These are phyloP conservation scores for Osmanthus fragrans DNA, from an alignment of 257 asterid species.

Conservation along the genomic window DNA sequence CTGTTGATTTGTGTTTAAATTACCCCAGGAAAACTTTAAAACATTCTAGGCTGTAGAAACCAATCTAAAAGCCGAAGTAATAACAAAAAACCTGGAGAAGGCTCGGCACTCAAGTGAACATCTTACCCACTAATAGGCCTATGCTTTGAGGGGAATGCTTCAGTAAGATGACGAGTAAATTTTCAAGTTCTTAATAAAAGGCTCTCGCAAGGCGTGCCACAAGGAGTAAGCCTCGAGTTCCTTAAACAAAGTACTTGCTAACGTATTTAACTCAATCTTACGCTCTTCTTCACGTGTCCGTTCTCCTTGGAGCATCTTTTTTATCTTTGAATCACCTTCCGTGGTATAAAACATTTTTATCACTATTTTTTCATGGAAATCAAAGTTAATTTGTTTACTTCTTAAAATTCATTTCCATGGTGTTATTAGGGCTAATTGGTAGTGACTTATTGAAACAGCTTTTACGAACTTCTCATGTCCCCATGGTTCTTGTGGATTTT, in stretches of 20 bases:
- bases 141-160: neutral
- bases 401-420: neutral
- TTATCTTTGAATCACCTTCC: neutral
- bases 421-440: neutral
- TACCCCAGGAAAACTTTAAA: neutral
- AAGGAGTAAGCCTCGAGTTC: neutral
- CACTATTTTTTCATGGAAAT: neutral
- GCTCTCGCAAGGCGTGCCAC: neutral
- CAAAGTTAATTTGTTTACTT: neutral
- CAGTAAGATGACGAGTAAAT: neutral
- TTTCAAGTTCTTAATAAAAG: neutral
- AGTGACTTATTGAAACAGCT: neutral
- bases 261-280: neutral
- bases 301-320: neutral
- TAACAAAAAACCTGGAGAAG: neutral
- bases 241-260: neutral
- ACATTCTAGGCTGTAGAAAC: neutral
- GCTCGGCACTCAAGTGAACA: neutral
- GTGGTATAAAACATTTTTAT: neutral
- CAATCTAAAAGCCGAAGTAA: neutral
- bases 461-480: slow-evolving; percentile 5
- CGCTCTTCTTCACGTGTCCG: neutral
- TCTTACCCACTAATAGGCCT: neutral
- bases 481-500: slow-evolving; percentile 21
- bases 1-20: neutral